phyloP scores from a whole-genome alignment of 176 grass and related monocot species.

The Lolium rigidum region DNA sequence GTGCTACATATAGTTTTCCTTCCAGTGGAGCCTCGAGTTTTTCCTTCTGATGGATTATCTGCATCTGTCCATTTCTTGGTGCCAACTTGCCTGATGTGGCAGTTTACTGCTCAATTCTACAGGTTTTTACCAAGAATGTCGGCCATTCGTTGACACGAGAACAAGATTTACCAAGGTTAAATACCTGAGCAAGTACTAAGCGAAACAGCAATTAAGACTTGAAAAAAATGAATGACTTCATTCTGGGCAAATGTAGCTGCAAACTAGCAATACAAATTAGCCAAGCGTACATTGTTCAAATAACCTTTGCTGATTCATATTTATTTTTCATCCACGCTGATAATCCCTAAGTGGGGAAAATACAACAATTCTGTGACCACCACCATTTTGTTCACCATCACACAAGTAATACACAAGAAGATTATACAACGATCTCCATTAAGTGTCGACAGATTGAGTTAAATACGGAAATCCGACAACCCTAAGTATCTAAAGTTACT shows the following conservation, averaged over 20 bases:
- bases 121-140: not conserved
- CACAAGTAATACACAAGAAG: not conserved
- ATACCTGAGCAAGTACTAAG: not conserved
- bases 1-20: not conserved
- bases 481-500: slow-evolving; percentile 42
- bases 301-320: not conserved
- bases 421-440: slow-evolving; percentile 44
- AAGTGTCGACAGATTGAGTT: slow-evolving; percentile 8
- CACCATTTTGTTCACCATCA: slow-evolving; percentile 29
- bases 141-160: not conserved
- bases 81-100: not conserved
- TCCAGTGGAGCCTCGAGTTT: not conserved
- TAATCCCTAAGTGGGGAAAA: slow-evolving; percentile 20
- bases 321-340: slow-evolving; percentile 14
- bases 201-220: not conserved
- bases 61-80: not conserved
- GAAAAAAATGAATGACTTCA: not conserved
- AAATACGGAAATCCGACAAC: slow-evolving; percentile 28
- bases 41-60: not conserved
- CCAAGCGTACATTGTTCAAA: slow-evolving; percentile 2
- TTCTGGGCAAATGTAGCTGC: not conserved
- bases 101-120: not conserved
- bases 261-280: not conserved
- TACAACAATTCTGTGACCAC: slow-evolving; percentile 24
- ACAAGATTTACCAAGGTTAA: not conserved